Base-by-base conservation (phyloP, 2,329 filamentous ascomycete genomes). In the Clarireedia hainanense region DNA sequence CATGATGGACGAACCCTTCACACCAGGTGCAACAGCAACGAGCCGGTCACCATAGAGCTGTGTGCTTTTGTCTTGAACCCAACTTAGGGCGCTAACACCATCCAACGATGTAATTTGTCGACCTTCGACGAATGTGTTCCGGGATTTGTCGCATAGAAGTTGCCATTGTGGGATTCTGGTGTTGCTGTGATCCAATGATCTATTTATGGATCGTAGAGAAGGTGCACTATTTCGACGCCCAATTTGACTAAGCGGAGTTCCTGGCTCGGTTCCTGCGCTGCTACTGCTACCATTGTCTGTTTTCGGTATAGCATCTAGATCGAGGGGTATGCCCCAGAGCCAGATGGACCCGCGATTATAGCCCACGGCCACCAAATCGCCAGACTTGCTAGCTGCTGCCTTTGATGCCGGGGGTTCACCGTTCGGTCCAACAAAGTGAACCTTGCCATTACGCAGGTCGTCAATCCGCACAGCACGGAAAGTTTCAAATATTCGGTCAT, bases 391-490 rank as follows among this genome's bases (percentile, higher is more conserved):
- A 2, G 85, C 80, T 3, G 86, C 78, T 10, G 89, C 87, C 30
- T 88, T 69, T 7, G 86, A 88, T 56, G 77, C 84, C 1, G 89
- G 89, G 5, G 75, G 67, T 34, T 73, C 75, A 4, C 83, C 80
- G 10, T 78, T 71, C 1, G 88, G 88, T 0, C 86, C 88, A 3
- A 86, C 85, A 65, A 92, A 91, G 68, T 91, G 91, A 1, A 86
- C 88, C 7, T 86, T 88, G 40, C 88, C 88, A 61, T 88, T 88
- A 48, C 85, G 79, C 15, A 88, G 73, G 63, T 91, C 86, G 64
- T 89, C 87, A 52, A 88, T 82, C 43, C 86, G 80, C 26, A 91
- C 86, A 23, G 88, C 85, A 57, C 87, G 81, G 68, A 92, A 92
- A 0, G 85, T 88, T 69, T 89, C 86, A 56, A 90, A 85, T 59